These are phyloP conservation scores for Chlorella sp. DNA, from an alignment of 139 green algal species.

Conservation along the genomic window DNA sequence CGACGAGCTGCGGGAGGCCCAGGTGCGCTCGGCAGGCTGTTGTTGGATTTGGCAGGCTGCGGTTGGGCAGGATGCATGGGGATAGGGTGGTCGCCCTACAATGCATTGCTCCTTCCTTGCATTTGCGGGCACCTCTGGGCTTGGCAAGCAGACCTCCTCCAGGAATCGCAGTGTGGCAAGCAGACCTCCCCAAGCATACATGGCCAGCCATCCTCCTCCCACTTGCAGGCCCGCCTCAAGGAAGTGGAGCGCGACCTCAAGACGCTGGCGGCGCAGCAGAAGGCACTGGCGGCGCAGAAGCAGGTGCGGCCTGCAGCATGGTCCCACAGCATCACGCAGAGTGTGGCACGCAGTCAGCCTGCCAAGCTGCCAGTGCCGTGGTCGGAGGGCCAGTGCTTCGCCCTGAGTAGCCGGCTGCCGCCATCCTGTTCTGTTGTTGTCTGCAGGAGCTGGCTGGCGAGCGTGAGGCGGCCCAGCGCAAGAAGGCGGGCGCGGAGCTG, in stretches of 20 bases:
- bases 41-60: too few species aligned
- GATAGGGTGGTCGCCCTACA: too few species aligned
- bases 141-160: too few species aligned
- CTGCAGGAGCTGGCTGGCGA: conserved; percentile 33
- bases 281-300: conserved; percentile 26
- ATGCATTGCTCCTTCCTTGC: too few species aligned
- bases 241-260: conserved; percentile 64
- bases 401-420: neutral
- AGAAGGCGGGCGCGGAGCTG: conserved; percentile 62
- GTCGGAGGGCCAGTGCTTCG: neutral
- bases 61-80: too few species aligned
- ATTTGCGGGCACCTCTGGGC: too few species aligned
- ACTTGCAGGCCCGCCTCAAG: conserved; percentile 39
- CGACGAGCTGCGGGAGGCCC: conserved; percentile 39
- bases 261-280: conserved; percentile 31
- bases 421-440: neutral
- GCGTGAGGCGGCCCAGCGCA: conserved; percentile 49
- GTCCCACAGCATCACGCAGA: neutral
- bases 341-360: too few species aligned
- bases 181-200: too few species aligned
- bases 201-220: too few species aligned
- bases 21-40: too few species aligned
- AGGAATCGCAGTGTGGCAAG: too few species aligned
- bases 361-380: too few species aligned
- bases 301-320: neutral